Conservation (phyloP, 1,139 yeast species). For the Chernovozyma sophiae-reginae region DNA sequence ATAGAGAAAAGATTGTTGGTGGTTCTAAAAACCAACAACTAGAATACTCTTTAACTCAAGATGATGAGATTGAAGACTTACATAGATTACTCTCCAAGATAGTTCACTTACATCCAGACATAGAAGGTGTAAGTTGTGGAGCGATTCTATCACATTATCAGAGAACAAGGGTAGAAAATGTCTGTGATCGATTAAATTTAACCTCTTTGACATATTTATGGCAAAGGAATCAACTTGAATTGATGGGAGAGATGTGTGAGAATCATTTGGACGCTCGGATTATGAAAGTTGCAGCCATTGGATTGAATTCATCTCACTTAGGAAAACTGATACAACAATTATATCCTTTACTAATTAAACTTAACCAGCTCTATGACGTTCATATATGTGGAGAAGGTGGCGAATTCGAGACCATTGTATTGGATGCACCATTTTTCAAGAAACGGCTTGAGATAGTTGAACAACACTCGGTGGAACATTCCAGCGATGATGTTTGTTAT, state of each 20-base stretch:
- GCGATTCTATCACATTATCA: conserved; percentile 93
- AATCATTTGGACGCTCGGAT: conserved; percentile 77
- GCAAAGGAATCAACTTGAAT: conserved; percentile 78
- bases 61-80: conserved; percentile 88
- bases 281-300: conserved; percentile 91
- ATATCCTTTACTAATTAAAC: conserved; percentile 51
- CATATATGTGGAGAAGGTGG: conserved; percentile 99
- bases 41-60: conserved; percentile 60
- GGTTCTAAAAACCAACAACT: conserved; percentile 58
- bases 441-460: conserved; percentile 47
- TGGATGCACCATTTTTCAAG: conserved; percentile 82
- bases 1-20: conserved; percentile 64
- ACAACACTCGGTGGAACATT: conserved; percentile 40
- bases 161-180: conserved; percentile 87
- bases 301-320: conserved; percentile 61
- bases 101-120: conserved; percentile 56
- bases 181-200: conserved; percentile 69
- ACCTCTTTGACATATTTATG: conserved; percentile 75
- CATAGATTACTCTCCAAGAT: conserved; percentile 47
- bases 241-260: conserved; percentile 78
- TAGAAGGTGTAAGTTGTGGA: conserved; percentile 88
- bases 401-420: conserved; percentile 87
- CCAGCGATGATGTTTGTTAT: conserved; percentile 64
- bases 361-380: conserved; percentile 69
- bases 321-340: conserved; percentile 64